Evolutionary conservation across 306 rosid genomes (phyloP).

Genomic region (Begonia masoniana): DNA sequence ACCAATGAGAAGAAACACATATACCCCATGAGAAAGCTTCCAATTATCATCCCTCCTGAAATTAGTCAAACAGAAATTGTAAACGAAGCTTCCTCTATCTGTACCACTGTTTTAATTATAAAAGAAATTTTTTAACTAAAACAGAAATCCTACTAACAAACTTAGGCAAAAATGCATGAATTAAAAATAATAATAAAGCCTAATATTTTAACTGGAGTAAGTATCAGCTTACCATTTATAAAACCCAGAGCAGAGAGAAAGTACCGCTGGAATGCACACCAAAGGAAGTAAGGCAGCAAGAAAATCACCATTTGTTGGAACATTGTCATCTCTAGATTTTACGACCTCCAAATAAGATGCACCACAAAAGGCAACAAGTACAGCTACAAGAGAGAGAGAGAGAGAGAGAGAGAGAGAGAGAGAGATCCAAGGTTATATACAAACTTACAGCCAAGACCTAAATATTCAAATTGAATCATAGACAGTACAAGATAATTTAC

Average conservation of each 20-base stretch:
- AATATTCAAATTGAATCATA: too few relatives aligned
- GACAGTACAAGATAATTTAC: constrained; percentile 16
- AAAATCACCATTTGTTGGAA: constrained; percentile 81
- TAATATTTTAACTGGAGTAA: not conserved
- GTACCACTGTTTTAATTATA: too few relatives aligned
- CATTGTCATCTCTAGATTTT: constrained; percentile 59
- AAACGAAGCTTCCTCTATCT: too few relatives aligned
- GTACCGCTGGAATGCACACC: constrained; percentile 83
- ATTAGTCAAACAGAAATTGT: constrained; percentile 1
- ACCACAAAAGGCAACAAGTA: constrained; percentile 82
- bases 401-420: not conserved
- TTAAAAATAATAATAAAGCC: too few relatives aligned
- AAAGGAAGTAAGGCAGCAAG: constrained; percentile 98
- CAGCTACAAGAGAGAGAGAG: constrained; percentile 29
- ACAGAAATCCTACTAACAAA: too few relatives aligned
- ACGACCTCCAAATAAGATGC: constrained; percentile 81
- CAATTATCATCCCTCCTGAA: constrained; percentile 97
- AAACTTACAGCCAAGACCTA: too few relatives aligned
- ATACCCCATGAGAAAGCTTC: constrained; percentile 89
- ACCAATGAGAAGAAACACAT: constrained; percentile 74
- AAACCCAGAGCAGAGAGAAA: constrained; percentile 85
- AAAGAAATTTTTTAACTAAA: too few relatives aligned
- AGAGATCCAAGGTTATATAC: not conserved
- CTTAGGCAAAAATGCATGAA: too few relatives aligned
- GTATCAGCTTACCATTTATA: constrained; percentile 70